phyloP scores from a whole-genome alignment of 2,329 filamentous ascomycete genomes.

The Cryphonectria parasitica region DNA sequence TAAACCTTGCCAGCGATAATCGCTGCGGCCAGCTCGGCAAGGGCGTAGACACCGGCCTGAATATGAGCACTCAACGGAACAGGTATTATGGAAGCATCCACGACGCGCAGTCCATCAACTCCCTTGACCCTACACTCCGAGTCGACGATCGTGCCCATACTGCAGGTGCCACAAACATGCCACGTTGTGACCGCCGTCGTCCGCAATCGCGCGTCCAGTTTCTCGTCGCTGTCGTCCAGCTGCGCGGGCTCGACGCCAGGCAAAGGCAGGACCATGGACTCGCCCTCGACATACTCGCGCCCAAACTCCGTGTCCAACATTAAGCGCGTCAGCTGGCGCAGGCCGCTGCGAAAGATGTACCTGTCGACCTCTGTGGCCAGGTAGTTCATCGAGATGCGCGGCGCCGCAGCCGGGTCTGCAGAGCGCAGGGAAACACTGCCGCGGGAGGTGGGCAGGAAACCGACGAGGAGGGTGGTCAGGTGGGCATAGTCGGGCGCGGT shows the following conservation, averaged over 20 bases:
- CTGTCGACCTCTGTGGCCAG: constrained; percentile 37
- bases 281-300: constrained; percentile 36
- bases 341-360: constrained; percentile 36
- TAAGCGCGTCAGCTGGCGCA: constrained; percentile 34
- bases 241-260: constrained; percentile 32
- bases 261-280: constrained; percentile 29
- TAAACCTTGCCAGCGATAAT: constrained; percentile 16
- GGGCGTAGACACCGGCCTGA: constrained; percentile 20
- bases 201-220: constrained; percentile 36
- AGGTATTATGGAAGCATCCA: constrained; percentile 45
- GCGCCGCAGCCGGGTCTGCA: constrained; percentile 30
- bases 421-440: constrained; percentile 36
- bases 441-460: constrained; percentile 35
- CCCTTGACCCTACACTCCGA: constrained; percentile 43
- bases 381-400: constrained; percentile 37
- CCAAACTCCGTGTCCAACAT: constrained; percentile 32
- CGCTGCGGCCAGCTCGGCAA: constrained; percentile 17
- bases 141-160: constrained; percentile 41
- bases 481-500: constrained; percentile 31
- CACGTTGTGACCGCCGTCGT: constrained; percentile 32
- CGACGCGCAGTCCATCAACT: constrained; percentile 42
- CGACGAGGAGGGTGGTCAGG: constrained; percentile 32
- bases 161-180: constrained; percentile 37
- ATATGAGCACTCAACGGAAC: constrained; percentile 23
- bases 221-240: constrained; percentile 34